Evolutionary conservation across 179 eudicot species (phyloP).

Genomic region (Silene vulgaris): DNA sequence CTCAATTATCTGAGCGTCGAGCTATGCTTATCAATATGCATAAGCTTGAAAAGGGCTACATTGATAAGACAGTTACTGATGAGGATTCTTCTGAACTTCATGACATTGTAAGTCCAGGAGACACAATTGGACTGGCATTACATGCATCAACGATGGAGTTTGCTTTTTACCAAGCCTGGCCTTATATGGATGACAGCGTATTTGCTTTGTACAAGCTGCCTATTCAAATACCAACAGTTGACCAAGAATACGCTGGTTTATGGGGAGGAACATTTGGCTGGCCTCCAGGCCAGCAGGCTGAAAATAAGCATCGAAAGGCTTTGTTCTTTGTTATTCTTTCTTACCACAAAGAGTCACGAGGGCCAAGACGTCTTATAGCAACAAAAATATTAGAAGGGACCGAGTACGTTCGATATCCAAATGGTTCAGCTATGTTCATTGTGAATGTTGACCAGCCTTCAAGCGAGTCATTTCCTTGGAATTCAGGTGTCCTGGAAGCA

Average conservation of each 20-base stretch:
- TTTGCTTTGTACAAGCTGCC: slow-evolving; percentile 75
- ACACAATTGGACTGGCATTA: slow-evolving; percentile 57
- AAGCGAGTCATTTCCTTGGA: slow-evolving; percentile 62
- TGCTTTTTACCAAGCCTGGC: slow-evolving; percentile 68
- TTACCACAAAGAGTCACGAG: slow-evolving; percentile 41
- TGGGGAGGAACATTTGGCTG: slow-evolving; percentile 79
- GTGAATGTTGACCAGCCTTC: slow-evolving; percentile 57
- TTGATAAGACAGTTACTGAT: slow-evolving; percentile 28
- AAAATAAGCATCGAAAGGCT: slow-evolving; percentile 39
- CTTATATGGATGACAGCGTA: slow-evolving; percentile 60
- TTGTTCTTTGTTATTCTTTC: slow-evolving; percentile 59
- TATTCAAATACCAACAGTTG: slow-evolving; percentile 31
- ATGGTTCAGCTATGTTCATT: slow-evolving; percentile 81
- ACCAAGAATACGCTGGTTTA: slow-evolving; percentile 53
- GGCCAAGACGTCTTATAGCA: slow-evolving; percentile 38
- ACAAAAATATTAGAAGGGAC: slow-evolving; percentile 72
- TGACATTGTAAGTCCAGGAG: slow-evolving; percentile 55
- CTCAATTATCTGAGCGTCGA: slow-evolving; percentile 41
- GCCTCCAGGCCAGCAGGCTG: slow-evolving; percentile 65
- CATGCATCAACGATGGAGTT: slow-evolving; percentile 55
- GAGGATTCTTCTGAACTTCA: slow-evolving; percentile 55
- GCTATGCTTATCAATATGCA: slow-evolving; percentile 43
- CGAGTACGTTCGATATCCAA: slow-evolving; percentile 69
- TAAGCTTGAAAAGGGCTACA: slow-evolving; percentile 33
- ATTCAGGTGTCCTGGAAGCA: slow-evolving; percentile 39